These are phyloP conservation scores for Metschnikowia dekortorum DNA, from an alignment of 805 yeast species.

Conservation along the genomic window DNA sequence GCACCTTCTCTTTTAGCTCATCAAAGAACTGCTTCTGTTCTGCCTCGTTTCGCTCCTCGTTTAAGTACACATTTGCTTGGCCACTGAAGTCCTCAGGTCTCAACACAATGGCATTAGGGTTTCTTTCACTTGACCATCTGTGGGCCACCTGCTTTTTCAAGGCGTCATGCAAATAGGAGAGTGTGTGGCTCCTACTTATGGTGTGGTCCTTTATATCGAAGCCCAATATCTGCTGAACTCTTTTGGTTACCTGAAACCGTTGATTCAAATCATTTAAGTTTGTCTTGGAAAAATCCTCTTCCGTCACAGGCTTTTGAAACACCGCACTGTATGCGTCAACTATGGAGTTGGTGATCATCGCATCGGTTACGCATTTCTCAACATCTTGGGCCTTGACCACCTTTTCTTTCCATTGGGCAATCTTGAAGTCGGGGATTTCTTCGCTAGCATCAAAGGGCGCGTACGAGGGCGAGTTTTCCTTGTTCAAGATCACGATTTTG, in stretches of 20 bases:
- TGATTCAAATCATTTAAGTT: constrained; percentile 34
- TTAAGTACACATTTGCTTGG: constrained; percentile 49
- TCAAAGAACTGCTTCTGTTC: constrained; percentile 44
- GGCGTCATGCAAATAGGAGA: constrained; percentile 35
- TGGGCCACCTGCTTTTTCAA: constrained; percentile 36
- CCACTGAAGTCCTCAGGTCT: constrained; percentile 51
- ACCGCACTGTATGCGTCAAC: constrained; percentile 23
- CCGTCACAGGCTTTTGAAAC: constrained; percentile 13
- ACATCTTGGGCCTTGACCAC: constrained; percentile 22
- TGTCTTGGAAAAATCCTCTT: constrained; percentile 2
- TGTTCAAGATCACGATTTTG: constrained; percentile 33
- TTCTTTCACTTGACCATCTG: constrained; percentile 53
- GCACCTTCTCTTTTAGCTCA: constrained; percentile 45
- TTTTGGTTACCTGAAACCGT: constrained; percentile 48
- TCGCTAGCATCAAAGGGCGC: constrained; percentile 22
- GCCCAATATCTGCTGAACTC: constrained; percentile 45
- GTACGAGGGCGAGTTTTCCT: constrained; percentile 30
- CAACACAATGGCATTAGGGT: constrained; percentile 72
- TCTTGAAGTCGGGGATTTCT: constrained; percentile 34
- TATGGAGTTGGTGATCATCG: constrained; percentile 22
- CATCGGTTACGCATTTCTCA: constrained; percentile 25
- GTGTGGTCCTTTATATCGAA: constrained; percentile 50
- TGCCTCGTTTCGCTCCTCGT: constrained; percentile 44
- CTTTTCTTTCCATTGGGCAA: constrained; percentile 34
- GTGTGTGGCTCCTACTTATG: constrained; percentile 38